Percentiles rank a stretch among this genome's conserved stretches.
Conservation (phyloP, 148 eudicot genomes). For the Diospyros lotus region DNA sequence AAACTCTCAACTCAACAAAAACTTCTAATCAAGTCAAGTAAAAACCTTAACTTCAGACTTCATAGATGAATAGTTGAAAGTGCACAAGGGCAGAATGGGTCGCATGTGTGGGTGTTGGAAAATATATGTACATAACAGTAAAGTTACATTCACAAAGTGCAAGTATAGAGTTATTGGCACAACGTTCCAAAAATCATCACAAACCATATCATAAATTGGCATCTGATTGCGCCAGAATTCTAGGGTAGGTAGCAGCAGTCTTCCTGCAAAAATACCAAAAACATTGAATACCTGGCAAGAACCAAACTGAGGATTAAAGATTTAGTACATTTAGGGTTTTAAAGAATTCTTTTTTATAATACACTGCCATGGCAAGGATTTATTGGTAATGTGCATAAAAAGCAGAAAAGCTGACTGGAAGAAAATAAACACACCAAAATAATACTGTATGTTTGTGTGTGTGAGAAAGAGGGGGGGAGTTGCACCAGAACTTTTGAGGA, state of each 20-base stretch:
- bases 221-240: constrained; percentile 50
- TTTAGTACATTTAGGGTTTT: neutral
- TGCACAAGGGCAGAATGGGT: neutral
- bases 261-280: constrained; percentile 30
- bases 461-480: too few relatives aligned
- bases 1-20: neutral
- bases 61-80: neutral
- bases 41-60: neutral
- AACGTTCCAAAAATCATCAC: constrained; percentile 7
- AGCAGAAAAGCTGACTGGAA: too few relatives aligned
- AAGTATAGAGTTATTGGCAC: neutral
- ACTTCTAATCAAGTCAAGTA: neutral
- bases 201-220: constrained; percentile 33
- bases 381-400: too few relatives aligned
- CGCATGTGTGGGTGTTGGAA: neutral
- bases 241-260: constrained; percentile 34
- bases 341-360: too few relatives aligned
- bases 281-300: constrained; percentile 9
- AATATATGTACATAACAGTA: neutral
- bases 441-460: neutral
- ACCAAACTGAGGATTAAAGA: neutral
- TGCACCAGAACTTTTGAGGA: too few relatives aligned
- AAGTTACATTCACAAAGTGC: neutral
- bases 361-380: too few relatives aligned
- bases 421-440: neutral